These are phyloP conservation scores for Raffaelea arxii DNA, from an alignment of 2,329 filamentous ascomycete species.

Conservation along the genomic window DNA sequence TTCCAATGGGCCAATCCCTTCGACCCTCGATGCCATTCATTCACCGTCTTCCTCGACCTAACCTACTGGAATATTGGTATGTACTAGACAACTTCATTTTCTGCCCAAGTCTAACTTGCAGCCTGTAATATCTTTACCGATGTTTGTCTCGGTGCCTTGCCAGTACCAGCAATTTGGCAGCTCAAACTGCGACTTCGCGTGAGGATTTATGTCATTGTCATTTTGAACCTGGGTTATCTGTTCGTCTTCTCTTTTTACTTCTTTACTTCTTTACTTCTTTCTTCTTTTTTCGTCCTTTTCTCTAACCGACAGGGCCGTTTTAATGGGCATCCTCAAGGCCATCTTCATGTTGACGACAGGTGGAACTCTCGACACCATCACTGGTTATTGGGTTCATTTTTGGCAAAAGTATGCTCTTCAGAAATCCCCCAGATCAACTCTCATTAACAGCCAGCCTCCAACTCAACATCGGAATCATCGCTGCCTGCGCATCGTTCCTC, in stretches of 20 bases:
- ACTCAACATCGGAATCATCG: slow-evolving; percentile 16
- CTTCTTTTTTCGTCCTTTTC: too few relatives aligned
- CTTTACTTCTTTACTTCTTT: too few relatives aligned
- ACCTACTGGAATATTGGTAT: slow-evolving; percentile 12
- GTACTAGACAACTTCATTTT: background rate
- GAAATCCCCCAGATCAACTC: background rate
- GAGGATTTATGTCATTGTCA: slow-evolving; percentile 18
- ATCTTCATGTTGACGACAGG: slow-evolving; percentile 20
- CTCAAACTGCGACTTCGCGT: slow-evolving; percentile 17
- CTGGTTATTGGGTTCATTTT: slow-evolving; percentile 7
- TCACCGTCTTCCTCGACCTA: slow-evolving; percentile 13
- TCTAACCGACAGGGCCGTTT: slow-evolving; percentile 15
- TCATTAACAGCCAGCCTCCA: slow-evolving; percentile 12
- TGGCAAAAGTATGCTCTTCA: slow-evolving; percentile 3
- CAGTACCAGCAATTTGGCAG: slow-evolving; percentile 21
- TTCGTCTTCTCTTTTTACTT: slow-evolving; percentile 13
- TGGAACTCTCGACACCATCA: slow-evolving; percentile 17
- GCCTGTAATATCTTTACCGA: slow-evolving; percentile 22
- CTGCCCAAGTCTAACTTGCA: slow-evolving; percentile 1
- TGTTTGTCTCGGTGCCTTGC: slow-evolving; percentile 18
- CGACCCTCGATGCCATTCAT: slow-evolving; percentile 13
- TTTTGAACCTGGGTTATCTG: slow-evolving; percentile 22
- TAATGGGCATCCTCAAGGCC: slow-evolving; percentile 20
- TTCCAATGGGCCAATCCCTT: slow-evolving; percentile 17
- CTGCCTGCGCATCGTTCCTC: slow-evolving; percentile 16